Conservation (phyloP, 495 filamentous ascomycete genomes). For the Penicillium flavigenum region DNA sequence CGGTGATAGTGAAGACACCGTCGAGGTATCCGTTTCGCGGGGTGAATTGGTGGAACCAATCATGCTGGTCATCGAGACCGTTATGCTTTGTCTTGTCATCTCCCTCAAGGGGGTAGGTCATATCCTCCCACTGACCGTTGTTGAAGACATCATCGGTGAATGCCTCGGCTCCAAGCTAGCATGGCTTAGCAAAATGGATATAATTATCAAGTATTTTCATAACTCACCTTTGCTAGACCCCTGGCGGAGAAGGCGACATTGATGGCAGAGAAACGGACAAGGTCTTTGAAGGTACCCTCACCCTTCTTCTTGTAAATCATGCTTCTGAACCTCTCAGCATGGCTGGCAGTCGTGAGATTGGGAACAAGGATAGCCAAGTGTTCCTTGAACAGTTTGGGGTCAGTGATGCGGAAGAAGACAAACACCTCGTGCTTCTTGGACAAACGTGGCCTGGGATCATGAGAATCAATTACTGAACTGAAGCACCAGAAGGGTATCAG, state of each 20-base stretch:
- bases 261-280: not conserved
- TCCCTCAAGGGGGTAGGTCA: not conserved
- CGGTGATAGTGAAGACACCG: not conserved
- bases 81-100: not conserved
- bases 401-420: slow-evolving; percentile 6
- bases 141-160: slow-evolving; percentile 6
- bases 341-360: not conserved
- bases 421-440: slow-evolving; percentile 2
- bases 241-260: slow-evolving; percentile 6
- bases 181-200: not conserved
- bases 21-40: not conserved
- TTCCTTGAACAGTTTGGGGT: not conserved
- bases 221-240: not conserved
- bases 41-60: slow-evolving; percentile 2
- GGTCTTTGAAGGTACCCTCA: not conserved
- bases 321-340: not conserved
- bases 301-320: not conserved
- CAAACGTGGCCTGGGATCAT: not conserved
- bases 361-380: not conserved
- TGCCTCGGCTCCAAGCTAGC: not conserved
- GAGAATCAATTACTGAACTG: not conserved
- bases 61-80: slow-evolving; percentile 7
- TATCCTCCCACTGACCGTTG: not conserved
- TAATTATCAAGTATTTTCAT: no score
- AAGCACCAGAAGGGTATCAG: not conserved